Evolutionary conservation across 768 basidiomycete genomes (phyloP), one percentile per base, ranked within the genome.

Genomic region (Suillus subaureus): DNA sequence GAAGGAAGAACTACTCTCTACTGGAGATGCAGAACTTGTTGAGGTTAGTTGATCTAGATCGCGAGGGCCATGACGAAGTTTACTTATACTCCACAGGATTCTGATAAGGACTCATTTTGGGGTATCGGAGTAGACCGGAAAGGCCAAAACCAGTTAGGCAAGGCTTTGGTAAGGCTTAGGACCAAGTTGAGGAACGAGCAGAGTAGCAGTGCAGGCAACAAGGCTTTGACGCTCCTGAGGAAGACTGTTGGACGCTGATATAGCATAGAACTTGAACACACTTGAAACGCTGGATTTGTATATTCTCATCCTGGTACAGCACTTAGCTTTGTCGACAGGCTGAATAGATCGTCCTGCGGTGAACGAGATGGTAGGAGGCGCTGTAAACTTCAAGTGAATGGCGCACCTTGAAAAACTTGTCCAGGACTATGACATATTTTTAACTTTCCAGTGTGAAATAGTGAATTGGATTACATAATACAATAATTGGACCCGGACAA

Each of bases 61-160:
- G 16, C 6, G 26, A 28, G 15, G 67, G 71, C 69, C 65, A 47
- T 55, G 39, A 39, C 16, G n/a, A 33, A 33, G 51, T 66, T 9
- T 26, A 82, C 66, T 72, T 2, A 40, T 40, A 40, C 16, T 6
- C 23, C 26, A 16, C 57, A 58, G 57, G 57, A 58, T 40, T 58
- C 57, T 13, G 57, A 58, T 58, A 58, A 40, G 18, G 57, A 54
- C 31, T 54, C 77, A 55, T 81, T 81, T 68, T 83, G 81, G 81
- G 82, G 80, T 35, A 67, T 80, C 64, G 80, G 82, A 56, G 70
- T 71, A 55, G 74, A 81, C 28, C 70, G 74, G 56, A 70, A 71
- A 64, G 82, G 80, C 49, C 70, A 76, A 67, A 81, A 81, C 64
- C 78, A 81, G 67, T 71, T 83, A 21, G 82, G 80, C 28, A 81